These are phyloP conservation scores for Cytospora chrysosperma DNA, from an alignment of 2,329 filamentous ascomycete species.

Conservation along the genomic window DNA sequence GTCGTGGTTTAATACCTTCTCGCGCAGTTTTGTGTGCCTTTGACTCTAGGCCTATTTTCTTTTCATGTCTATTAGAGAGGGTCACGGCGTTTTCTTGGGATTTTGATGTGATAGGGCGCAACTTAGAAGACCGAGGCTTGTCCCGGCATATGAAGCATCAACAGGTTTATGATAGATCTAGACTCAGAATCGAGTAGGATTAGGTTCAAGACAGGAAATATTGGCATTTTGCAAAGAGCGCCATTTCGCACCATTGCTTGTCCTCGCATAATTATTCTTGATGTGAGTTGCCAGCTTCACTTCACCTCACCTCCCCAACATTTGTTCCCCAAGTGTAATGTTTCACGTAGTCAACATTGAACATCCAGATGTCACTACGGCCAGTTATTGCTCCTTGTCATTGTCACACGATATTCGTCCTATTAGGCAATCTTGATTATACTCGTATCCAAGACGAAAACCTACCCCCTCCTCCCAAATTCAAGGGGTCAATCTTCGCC, in stretches of 20 bases:
- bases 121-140: not conserved
- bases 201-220: not conserved
- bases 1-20: slow-evolving; percentile 5
- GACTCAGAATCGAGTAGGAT: not conserved
- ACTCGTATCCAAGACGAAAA: no score
- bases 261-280: not conserved
- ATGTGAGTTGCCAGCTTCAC: not conserved
- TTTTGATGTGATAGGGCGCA: not conserved
- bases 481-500: not conserved
- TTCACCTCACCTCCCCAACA: no score
- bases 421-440: no score
- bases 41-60: no score
- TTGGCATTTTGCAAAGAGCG: not conserved
- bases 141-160: not conserved
- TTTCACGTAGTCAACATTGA: no score
- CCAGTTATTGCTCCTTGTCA: not conserved
- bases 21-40: not conserved
- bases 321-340: no score
- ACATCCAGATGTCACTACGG: no score
- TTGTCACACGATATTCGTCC: no score
- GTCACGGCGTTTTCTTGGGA: not conserved
- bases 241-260: not conserved
- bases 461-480: no score
- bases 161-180: not conserved
- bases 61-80: not conserved